These are phyloP conservation scores for Phaffia tasmanica DNA, from an alignment of 768 basidiomycete species.

Conservation along the genomic window DNA sequence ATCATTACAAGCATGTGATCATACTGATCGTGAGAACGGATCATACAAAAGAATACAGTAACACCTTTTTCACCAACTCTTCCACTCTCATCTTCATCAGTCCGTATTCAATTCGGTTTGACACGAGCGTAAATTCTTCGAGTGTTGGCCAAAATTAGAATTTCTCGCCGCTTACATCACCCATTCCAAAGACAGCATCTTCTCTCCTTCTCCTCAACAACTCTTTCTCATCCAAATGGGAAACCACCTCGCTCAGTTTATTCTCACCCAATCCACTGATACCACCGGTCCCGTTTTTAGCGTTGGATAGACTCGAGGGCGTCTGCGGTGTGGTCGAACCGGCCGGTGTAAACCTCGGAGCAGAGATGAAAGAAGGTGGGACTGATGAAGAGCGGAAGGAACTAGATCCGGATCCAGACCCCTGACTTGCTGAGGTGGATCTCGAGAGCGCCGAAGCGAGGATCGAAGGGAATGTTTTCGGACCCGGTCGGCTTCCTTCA, in stretches of 20 bases:
- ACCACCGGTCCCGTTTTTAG: not conserved
- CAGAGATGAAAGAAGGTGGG: not conserved
- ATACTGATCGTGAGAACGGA: too few species aligned
- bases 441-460: conserved; percentile 17
- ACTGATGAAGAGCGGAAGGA: not conserved
- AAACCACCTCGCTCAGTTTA: not conserved
- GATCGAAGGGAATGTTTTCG: conserved; percentile 14
- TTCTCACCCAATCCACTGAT: not conserved
- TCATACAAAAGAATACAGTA: too few species aligned
- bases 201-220: conserved; percentile 45
- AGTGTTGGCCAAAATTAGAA: too few species aligned
- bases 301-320: not conserved
- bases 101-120: too few species aligned
- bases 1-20: too few species aligned
- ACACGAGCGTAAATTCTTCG: too few species aligned
- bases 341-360: not conserved
- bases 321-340: not conserved
- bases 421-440: not conserved
- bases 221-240: conserved; percentile 48
- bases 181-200: conserved; percentile 43
- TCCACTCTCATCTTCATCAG: too few species aligned
- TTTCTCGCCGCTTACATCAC: conserved; percentile 23
- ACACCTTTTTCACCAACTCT: too few species aligned
- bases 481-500: not conserved
- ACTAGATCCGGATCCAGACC: not conserved